These are phyloP conservation scores for Wickerhamomyces rabaulensis DNA, from an alignment of 805 yeast genomes.

Conservation along the genomic window DNA sequence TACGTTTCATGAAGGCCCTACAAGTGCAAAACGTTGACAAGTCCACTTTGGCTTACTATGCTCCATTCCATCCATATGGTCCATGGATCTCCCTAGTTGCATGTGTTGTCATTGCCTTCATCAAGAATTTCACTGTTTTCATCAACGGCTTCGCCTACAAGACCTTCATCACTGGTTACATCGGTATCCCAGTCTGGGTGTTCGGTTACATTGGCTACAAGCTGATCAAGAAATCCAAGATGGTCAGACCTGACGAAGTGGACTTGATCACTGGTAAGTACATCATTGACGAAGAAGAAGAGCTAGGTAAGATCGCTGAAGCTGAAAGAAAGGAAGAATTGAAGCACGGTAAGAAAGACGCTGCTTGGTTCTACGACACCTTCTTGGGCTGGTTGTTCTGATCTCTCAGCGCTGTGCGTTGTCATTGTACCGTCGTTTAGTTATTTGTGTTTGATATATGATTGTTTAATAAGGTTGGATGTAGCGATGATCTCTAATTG, in stretches of 20 bases:
- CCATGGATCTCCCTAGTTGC: conserved; percentile 51
- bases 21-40: conserved; percentile 63
- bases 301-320: conserved; percentile 18
- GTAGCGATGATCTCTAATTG: no score
- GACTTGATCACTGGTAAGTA: conserved; percentile 50
- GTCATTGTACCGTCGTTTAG: neutral
- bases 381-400: conserved; percentile 43
- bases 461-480: no score
- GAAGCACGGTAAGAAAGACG: conserved; percentile 24
- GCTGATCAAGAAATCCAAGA: conserved; percentile 42
- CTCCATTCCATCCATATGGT: conserved; percentile 73
- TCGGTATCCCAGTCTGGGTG: conserved; percentile 62
- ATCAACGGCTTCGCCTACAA: conserved; percentile 59
- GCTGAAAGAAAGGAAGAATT: conserved; percentile 21
- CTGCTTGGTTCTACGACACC: conserved; percentile 40
- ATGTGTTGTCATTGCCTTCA: conserved; percentile 51
- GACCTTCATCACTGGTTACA: conserved; percentile 72
- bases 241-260: conserved; percentile 47
- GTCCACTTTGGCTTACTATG: conserved; percentile 47
- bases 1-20: conserved; percentile 60
- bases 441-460: neutral
- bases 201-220: conserved; percentile 74
- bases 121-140: conserved; percentile 73
- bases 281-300: conserved; percentile 29
- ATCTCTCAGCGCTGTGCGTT: neutral